A percentile compares a stretch with the other conserved stretches of the same genome.
Conservation (phyloP, 331 rosid species). For the Cydonia oblonga region DNA sequence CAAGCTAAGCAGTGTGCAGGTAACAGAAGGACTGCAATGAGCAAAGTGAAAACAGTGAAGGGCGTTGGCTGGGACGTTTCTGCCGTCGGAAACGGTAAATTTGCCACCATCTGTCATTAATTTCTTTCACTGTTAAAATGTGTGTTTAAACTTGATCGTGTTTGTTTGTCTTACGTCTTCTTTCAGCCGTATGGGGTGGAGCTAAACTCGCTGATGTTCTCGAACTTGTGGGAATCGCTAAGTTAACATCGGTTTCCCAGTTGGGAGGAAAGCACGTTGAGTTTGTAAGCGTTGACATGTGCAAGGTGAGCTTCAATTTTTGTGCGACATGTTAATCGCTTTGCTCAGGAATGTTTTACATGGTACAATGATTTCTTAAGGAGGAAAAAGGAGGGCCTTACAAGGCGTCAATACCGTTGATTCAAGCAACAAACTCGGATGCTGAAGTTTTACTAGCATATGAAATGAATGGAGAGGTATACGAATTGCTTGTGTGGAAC, state of each 20-base stretch:
- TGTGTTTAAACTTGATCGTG: background rate
- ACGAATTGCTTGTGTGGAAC: conserved; percentile 1
- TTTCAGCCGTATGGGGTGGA: conserved; percentile 81
- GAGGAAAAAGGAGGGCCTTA: conserved; percentile 90
- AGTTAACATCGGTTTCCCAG: conserved; percentile 34
- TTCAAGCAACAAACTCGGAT: conserved; percentile 71
- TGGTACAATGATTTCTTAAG: conserved; percentile 15
- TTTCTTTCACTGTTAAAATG: background rate
- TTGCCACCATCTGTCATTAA: background rate
- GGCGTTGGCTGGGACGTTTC: conserved; percentile 97
- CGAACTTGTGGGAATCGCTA: conserved; percentile 65
- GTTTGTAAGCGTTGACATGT: conserved; percentile 68
- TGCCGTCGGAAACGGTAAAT: conserved; percentile 75
- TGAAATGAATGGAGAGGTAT: conserved; percentile 94
- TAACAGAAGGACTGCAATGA: conserved; percentile 88
- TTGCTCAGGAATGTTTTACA: background rate
- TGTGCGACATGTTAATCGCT: background rate
- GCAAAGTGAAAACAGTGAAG: conserved; percentile 60
- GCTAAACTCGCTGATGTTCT: conserved; percentile 67
- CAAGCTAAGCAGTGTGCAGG: conserved; percentile 66
- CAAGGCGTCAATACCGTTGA: conserved; percentile 80
- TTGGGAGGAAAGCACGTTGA: conserved; percentile 86
- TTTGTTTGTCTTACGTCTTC: background rate
- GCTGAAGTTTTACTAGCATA: conserved; percentile 91
- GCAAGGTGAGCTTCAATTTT: conserved; percentile 41